A percentile compares a stretch with the other conserved stretches of the same genome.
Conservation (phyloP, 441 rosid genomes). For the Populus tomentosa region DNA sequence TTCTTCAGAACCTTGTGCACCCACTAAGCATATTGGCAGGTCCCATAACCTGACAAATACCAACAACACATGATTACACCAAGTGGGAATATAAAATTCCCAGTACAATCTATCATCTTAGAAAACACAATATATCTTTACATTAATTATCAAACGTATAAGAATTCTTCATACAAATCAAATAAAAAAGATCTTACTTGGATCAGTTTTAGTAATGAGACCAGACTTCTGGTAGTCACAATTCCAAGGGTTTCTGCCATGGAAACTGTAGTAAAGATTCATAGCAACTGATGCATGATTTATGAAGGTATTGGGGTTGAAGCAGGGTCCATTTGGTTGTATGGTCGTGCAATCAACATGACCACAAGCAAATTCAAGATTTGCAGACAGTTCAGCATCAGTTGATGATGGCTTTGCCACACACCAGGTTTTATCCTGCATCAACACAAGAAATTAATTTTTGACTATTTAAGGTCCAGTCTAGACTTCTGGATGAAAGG, state of each 20-base stretch:
- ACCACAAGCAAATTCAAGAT: conserved; percentile 31
- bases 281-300: conserved; percentile 40
- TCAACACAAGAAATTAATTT: background rate
- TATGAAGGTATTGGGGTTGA: conserved; percentile 19
- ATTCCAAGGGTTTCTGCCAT: conserved; percentile 20
- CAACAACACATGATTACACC: too few relatives aligned
- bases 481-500: background rate
- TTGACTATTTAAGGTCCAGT: background rate
- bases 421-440: conserved; percentile 37
- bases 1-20: too few relatives aligned
- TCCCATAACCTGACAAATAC: too few relatives aligned
- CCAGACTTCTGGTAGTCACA: conserved; percentile 31
- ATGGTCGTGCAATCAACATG: conserved; percentile 22
- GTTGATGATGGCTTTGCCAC: conserved; percentile 41
- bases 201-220: conserved; percentile 28
- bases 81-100: too few relatives aligned
- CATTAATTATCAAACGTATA: too few relatives aligned
- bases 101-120: too few relatives aligned
- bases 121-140: too few relatives aligned
- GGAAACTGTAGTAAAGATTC: conserved; percentile 36
- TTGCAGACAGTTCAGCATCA: conserved; percentile 22
- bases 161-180: background rate
- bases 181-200: conserved; percentile 16
- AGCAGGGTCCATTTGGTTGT: conserved; percentile 30
- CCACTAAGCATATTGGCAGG: too few relatives aligned